Base-by-base conservation (phyloP, 2,329 filamentous ascomycete genomes). In the Xylaria digitata region DNA sequence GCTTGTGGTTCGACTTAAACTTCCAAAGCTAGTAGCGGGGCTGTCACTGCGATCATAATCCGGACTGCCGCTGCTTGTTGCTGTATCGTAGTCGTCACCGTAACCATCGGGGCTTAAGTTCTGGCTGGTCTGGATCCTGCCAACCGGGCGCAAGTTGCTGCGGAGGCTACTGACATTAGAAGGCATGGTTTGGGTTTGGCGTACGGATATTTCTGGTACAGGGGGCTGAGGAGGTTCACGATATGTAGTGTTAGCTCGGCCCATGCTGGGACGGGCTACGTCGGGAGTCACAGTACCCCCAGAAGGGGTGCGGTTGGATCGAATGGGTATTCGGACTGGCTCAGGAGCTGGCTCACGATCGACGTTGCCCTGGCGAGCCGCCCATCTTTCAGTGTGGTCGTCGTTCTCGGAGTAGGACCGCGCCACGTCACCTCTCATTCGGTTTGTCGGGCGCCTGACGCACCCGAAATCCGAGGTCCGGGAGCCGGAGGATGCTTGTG, bases 1-100 rank as follows among this genome's bases (percentile, higher is more conserved):
- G 69, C 80, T 82, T 9, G 82, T 77, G 61, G 80, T 85, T 52
- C 82, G 80, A 70, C 80, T 86, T 52, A 86, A 73, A 74, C 85
- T 87, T 66, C 83, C 85, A 63, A 85, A 83, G 75, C 85, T 87
- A 0, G 86, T 87, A 2, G 85, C 83, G 0, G 86, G 86, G 71
- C 85, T 88, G 63, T 85, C 79, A 72, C 83, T 84, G 61, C 83
- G 82, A 52, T 85, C 82, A 21, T 82, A 84, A 61, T 85, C 82
- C 0, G 84, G 84, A 42, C 85, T 87, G 45, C 82, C 83, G 67
- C 84, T 83, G 67, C 82, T 83, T 70, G 83, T 85, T 7, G 78
- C 77, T 9, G 82, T 85, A 61, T 85, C 82, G 68, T 87, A 85
- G 54, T 82, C 84, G 66, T 84, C 82, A 30, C 77, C 80, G 68